Base-by-base conservation (phyloP, 2,329 filamentous ascomycete genomes). In the Scleromitrula shiraiana region DNA sequence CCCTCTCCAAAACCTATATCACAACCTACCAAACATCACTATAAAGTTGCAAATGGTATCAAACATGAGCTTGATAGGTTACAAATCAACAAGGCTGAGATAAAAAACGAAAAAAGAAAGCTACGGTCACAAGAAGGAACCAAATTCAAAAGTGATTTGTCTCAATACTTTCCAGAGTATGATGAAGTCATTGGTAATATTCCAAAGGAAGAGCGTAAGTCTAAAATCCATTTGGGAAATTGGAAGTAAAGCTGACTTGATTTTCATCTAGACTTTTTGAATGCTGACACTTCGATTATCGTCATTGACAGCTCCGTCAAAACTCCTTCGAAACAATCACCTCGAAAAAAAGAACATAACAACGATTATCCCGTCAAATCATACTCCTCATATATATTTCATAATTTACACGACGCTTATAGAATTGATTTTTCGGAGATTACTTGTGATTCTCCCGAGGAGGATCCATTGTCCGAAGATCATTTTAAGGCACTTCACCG, bases 131-230 rank as follows among this genome's bases (percentile, higher is more conserved):
- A 94, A 61, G 88, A 95, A 60, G 85, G 84, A 9, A 83, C 83
- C 43, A 77, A 88, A 58, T 83, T 89, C 68, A 95, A 94, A 74
- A 96, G 89, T 68, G 90, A 96, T 63, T 75, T 97, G 52, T 83
- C 89, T 30, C 78, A 81, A 40, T 97, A 95, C 68, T 96, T 97
- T 62, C 82, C 86, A 44, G 90, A 94, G 62, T 97, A 95, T 67
- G 90, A 96, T 67, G 88, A 95, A 64, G 79, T 96, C 56, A 88
- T 97, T 68, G 89, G 87, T 53, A 87, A 94, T 63, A 83, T 44
- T 15, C 79, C 82, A 32, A 84, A 84, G 59, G 83, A 90, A 67
- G 74, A 83, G 58, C 83, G 89, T 90, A 76, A 65, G 78, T 39
- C n/a, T 39, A 4, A 10, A 8, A 10, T 7, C n/a, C 15, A 19